Conservation (phyloP, 2,329 filamentous ascomycete genomes). For the Aspergillus sp. region DNA sequence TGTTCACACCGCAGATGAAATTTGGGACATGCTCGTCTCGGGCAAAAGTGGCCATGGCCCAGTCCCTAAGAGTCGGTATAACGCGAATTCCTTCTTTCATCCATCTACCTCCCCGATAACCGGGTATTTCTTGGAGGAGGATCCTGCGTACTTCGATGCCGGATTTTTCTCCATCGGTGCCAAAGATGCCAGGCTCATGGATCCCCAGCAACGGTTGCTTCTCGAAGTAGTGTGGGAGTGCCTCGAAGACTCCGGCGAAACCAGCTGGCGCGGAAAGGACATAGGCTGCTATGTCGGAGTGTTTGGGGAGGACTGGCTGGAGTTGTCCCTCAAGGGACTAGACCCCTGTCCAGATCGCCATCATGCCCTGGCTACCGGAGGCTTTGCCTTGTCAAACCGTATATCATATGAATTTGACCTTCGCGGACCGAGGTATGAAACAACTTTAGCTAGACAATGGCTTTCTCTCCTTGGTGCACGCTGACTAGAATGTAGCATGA, state of each 20-base stretch:
- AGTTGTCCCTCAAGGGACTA: constrained; percentile 18
- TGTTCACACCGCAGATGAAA: neutral
- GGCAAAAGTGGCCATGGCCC: neutral
- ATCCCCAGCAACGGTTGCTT: constrained; percentile 38
- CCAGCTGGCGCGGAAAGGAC: constrained; percentile 32
- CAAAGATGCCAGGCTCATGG: constrained; percentile 23
- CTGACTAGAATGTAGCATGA: no score
- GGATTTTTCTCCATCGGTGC: constrained; percentile 22
- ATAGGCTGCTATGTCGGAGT: constrained; percentile 31
- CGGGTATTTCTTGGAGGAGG: constrained; percentile 33
- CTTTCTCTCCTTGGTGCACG: no score
- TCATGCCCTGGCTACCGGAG: constrained; percentile 13
- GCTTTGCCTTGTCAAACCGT: constrained; percentile 12
- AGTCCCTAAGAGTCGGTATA: constrained; percentile 25
- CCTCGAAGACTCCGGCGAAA: constrained; percentile 33
- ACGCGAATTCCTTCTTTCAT: constrained; percentile 26
- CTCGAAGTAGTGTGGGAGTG: constrained; percentile 37
- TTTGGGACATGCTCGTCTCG: neutral
- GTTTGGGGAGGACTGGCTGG: constrained; percentile 30
- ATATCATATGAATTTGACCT: constrained; percentile 15
- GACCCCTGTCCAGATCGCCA: neutral
- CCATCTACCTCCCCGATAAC: neutral
- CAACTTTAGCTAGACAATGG: no score
- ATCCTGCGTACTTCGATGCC: constrained; percentile 28
- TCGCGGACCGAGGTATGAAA: constrained; percentile 13